Conservation (phyloP, 2,329 filamentous ascomycete species). For the Cladophialophora bantiana region DNA sequence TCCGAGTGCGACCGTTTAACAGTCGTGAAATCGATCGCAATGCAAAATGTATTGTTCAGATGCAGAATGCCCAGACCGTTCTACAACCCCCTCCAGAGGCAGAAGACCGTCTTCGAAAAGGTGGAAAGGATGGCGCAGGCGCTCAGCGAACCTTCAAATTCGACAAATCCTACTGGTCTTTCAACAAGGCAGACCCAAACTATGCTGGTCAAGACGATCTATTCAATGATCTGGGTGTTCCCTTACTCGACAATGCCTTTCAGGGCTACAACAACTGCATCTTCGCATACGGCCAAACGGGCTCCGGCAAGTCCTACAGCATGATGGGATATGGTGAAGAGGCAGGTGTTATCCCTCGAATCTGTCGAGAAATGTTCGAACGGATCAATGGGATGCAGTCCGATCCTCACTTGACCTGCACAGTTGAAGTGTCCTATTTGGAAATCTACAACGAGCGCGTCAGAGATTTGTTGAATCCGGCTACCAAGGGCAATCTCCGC, state of each 20-base stretch:
- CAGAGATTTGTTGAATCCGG: constrained; percentile 90
- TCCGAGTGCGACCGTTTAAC: constrained; percentile 95
- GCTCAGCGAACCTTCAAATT: constrained; percentile 90
- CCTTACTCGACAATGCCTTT: constrained; percentile 96
- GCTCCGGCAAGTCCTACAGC: constrained; percentile 97
- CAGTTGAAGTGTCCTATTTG: constrained; percentile 96
- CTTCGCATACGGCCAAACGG: constrained; percentile 97
- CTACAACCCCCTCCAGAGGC: constrained; percentile 74
- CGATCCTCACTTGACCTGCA: constrained; percentile 82
- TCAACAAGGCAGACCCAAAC: constrained; percentile 78
- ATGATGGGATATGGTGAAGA: constrained; percentile 99
- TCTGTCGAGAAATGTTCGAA: constrained; percentile 97
- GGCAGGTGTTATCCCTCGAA: constrained; percentile 92
- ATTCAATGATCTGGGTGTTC: constrained; percentile 85
- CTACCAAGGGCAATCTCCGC: constrained; percentile 94
- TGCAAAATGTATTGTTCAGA: constrained; percentile 96
- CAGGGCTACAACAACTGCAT: constrained; percentile 99
- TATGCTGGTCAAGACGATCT: constrained; percentile 91
- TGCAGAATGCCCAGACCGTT: constrained; percentile 92
- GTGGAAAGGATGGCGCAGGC: constrained; percentile 56
- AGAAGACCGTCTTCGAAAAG: constrained; percentile 60
- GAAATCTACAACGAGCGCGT: constrained; percentile 99
- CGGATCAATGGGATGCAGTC: constrained; percentile 75
- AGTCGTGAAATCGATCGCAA: constrained; percentile 89
- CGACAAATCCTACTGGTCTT: constrained; percentile 98